Percentiles rank a stretch among this genome's conserved stretches.
These are phyloP conservation scores for Ilyonectria robusta DNA, from an alignment of 2,329 filamentous ascomycete genomes.

Conservation along the genomic window DNA sequence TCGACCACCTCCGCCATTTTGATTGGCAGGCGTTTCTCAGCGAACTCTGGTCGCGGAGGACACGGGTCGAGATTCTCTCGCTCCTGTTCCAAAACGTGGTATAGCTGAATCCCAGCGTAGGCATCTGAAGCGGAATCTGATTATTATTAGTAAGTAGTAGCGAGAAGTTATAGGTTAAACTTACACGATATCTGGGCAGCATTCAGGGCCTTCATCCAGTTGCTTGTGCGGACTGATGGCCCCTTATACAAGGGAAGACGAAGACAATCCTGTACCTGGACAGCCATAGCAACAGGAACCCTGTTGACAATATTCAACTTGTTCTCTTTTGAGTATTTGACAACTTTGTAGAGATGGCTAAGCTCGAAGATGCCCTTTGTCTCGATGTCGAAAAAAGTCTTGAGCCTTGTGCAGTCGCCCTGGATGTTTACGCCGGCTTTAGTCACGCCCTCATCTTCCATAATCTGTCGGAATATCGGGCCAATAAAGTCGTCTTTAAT, in stretches of 20 bases:
- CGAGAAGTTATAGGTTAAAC: conserved; percentile 45
- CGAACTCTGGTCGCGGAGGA: conserved; percentile 78
- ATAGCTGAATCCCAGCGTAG: conserved; percentile 84
- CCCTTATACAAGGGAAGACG: conserved; percentile 84
- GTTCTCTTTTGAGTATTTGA: conserved; percentile 73
- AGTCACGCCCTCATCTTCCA: conserved; percentile 77
- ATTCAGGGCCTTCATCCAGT: conserved; percentile 78
- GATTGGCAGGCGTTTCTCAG: conserved; percentile 77
- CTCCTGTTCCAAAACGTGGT: conserved; percentile 77
- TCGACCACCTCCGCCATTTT: conserved; percentile 56
- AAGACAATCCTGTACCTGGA: conserved; percentile 79
- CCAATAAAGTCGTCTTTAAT: conserved; percentile 73
- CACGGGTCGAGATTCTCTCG: conserved; percentile 76
- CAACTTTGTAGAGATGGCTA: conserved; percentile 84
- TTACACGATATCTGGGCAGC: conserved; percentile 78
- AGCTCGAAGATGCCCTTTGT: conserved; percentile 82
- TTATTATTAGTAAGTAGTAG: conserved; percentile 12
- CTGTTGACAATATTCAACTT: conserved; percentile 74
- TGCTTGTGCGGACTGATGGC: conserved; percentile 75
- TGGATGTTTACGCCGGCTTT: conserved; percentile 86
- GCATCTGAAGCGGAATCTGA: conserved; percentile 85
- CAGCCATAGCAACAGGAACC: conserved; percentile 74
- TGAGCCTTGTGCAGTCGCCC: conserved; percentile 78
- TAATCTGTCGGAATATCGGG: conserved; percentile 77
- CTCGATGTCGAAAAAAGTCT: conserved; percentile 75